phyloP scores from a whole-genome alignment of 345 rosid genomes.

The Diplotaxis tenuifolia region DNA sequence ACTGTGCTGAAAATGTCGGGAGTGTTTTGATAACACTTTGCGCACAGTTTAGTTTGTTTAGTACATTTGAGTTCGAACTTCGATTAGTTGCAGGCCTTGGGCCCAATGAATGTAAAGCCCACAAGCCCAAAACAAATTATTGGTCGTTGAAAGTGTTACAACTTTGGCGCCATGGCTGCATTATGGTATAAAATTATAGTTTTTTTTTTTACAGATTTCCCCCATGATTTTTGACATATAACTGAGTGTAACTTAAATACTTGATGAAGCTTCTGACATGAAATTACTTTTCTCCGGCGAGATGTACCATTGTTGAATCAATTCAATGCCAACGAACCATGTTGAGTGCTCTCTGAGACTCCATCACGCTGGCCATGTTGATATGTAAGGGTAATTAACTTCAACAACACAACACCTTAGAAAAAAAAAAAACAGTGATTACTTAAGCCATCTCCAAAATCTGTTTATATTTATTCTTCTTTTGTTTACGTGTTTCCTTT shows the following conservation, averaged over 20 bases:
- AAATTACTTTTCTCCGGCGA: background rate
- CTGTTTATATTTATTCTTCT: background rate
- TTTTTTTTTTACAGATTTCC: background rate
- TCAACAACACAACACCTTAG: background rate
- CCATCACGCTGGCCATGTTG: conserved; percentile 14
- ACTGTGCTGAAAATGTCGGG: conserved; percentile 5
- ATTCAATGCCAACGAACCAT: background rate
- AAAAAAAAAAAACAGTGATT: background rate
- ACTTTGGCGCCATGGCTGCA: background rate
- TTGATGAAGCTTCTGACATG: conserved; percentile 4
- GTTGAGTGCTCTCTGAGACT: background rate
- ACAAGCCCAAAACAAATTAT: background rate
- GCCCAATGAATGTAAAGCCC: background rate
- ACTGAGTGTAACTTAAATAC: background rate
- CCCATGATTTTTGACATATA: background rate
- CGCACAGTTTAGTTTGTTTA: no score
- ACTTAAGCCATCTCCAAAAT: background rate
- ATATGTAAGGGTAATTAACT: conserved; percentile 1
- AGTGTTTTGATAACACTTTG: background rate
- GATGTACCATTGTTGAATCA: conserved; percentile 22
- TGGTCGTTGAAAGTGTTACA: no score
- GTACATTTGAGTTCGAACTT: background rate
- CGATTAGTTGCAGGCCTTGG: background rate
- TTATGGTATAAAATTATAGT: background rate
- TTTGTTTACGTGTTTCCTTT: background rate